These are phyloP conservation scores for Mucor indicus DNA, from an alignment of 371 early-diverging fungal species.

Conservation along the genomic window DNA sequence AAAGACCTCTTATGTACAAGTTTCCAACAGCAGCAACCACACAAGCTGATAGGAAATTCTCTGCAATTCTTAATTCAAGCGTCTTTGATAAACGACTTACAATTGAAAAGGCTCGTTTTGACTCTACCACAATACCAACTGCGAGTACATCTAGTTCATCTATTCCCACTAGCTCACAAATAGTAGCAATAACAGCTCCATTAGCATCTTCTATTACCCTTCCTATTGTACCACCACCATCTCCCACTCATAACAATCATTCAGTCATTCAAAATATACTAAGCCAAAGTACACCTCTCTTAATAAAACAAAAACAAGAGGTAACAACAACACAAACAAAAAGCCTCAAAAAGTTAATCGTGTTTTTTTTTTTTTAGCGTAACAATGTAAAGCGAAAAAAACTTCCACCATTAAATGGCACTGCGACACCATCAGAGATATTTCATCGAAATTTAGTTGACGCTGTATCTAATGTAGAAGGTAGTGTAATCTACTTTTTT, in stretches of 20 bases:
- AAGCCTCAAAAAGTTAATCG: too few species aligned
- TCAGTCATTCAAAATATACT: conserved; percentile 7
- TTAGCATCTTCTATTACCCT: conserved; percentile 14
- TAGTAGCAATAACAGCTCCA: not conserved
- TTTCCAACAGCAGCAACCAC: not conserved
- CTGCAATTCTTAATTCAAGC: not conserved
- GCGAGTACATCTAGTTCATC: conserved; percentile 3
- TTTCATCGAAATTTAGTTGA: conserved; percentile 48
- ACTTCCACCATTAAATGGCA: conserved; percentile 20
- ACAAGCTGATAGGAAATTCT: not conserved
- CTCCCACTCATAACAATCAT: conserved; percentile 14
- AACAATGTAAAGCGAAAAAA: conserved; percentile 10
- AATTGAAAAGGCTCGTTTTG: conserved; percentile 34
- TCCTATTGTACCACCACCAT: conserved; percentile 7
- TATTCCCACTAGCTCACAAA: not conserved
- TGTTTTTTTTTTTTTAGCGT: not conserved
- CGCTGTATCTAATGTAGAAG: conserved; percentile 43
- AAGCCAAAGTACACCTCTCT: conserved; percentile 22
- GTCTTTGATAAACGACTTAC: conserved; percentile 32
- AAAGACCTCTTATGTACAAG: not conserved
- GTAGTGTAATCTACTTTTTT: too few species aligned
- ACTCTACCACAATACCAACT: conserved; percentile 8
- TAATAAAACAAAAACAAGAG: conserved; percentile 1
- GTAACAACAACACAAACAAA: not conserved
- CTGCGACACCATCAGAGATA: conserved; percentile 42